Percentiles rank a stretch among this genome's conserved stretches.
These are phyloP conservation scores for Lecanicillium sp. DNA, from an alignment of 2,329 filamentous ascomycete species.

Conservation along the genomic window DNA sequence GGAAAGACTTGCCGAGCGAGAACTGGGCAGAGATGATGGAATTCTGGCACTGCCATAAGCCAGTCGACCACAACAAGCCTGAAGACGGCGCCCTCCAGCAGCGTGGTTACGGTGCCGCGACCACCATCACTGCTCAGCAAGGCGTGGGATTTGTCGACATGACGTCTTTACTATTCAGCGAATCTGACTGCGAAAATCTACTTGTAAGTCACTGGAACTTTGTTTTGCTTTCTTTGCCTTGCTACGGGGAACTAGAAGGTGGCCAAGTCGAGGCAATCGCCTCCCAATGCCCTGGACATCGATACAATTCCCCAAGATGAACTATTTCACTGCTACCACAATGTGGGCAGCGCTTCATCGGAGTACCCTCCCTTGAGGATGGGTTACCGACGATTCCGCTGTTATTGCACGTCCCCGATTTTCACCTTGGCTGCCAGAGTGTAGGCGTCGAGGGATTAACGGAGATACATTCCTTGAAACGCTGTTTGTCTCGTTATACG, in stretches of 20 bases:
- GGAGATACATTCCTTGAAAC: constrained; percentile 35
- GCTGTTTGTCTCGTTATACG: constrained; percentile 8
- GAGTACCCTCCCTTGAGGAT: constrained; percentile 32
- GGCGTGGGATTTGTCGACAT: constrained; percentile 75
- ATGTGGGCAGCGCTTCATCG: constrained; percentile 11
- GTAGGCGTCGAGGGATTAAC: constrained; percentile 40
- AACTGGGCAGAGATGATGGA: constrained; percentile 99
- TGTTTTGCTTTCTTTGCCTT: constrained; percentile 8
- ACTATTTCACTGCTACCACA: constrained; percentile 20
- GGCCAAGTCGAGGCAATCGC: constrained; percentile 40
- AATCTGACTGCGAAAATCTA: constrained; percentile 52
- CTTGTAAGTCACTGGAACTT: constrained; percentile 23
- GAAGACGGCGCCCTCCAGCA: constrained; percentile 39
- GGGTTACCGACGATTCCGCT: constrained; percentile 33
- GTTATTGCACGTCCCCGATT: constrained; percentile 19
- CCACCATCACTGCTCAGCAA: constrained; percentile 56
- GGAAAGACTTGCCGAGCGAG: constrained; percentile 93
- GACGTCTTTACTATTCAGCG: constrained; percentile 63
- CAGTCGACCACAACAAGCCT: constrained; percentile 45
- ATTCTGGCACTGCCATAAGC: constrained; percentile 99
- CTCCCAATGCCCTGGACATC: constrained; percentile 50
- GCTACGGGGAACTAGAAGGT: constrained; percentile 50
- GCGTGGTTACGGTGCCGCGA: constrained; percentile 80
- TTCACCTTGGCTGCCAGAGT: constrained; percentile 43
- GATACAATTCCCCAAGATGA: constrained; percentile 63